Evolutionary conservation across 2,329 filamentous ascomycete genomes (phyloP).

Genomic region (Aspergillus puulaauensis): DNA sequence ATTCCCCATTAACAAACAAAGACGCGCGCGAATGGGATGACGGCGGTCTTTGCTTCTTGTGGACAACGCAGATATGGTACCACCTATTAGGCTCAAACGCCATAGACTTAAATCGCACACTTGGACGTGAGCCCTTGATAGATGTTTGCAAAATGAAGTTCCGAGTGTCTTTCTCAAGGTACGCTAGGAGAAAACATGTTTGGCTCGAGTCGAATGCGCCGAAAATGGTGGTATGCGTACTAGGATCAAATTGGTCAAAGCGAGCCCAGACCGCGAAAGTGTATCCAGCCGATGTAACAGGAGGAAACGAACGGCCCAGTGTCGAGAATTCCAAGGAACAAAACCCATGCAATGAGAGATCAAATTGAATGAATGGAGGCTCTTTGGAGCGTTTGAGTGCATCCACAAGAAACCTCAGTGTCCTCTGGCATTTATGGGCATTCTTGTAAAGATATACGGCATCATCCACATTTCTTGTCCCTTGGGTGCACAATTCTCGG

Average conservation of each 20-base stretch:
- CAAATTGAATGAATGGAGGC: slow-evolving; percentile 89
- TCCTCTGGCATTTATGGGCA: slow-evolving; percentile 51
- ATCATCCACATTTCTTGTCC: slow-evolving; percentile 78
- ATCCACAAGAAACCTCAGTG: slow-evolving; percentile 69
- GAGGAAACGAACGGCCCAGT: slow-evolving; percentile 83
- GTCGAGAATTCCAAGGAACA: slow-evolving; percentile 86
- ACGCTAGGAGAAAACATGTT: slow-evolving; percentile 89
- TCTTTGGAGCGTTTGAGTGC: slow-evolving; percentile 72
- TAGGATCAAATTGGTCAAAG: slow-evolving; percentile 80
- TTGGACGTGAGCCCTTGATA: slow-evolving; percentile 79
- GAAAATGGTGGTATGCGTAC: slow-evolving; percentile 90
- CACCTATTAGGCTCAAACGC: slow-evolving; percentile 74
- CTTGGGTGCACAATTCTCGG: slow-evolving; percentile 67
- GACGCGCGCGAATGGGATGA: slow-evolving; percentile 75
- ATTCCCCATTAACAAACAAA: slow-evolving; percentile 89
- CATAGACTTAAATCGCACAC: slow-evolving; percentile 86
- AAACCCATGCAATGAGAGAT: slow-evolving; percentile 82
- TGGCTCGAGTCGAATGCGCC: slow-evolving; percentile 90
- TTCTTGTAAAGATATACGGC: slow-evolving; percentile 71
- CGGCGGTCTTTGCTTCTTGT: slow-evolving; percentile 74
- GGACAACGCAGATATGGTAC: slow-evolving; percentile 92
- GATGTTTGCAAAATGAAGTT: slow-evolving; percentile 97
- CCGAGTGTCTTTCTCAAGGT: slow-evolving; percentile 87
- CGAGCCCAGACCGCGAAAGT: slow-evolving; percentile 87
- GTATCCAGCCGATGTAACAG: slow-evolving; percentile 75